Percentiles rank a stretch among this genome's conserved stretches.
Conservation (phyloP, 305 asterid genomes). For the Solanum chacoense region DNA sequence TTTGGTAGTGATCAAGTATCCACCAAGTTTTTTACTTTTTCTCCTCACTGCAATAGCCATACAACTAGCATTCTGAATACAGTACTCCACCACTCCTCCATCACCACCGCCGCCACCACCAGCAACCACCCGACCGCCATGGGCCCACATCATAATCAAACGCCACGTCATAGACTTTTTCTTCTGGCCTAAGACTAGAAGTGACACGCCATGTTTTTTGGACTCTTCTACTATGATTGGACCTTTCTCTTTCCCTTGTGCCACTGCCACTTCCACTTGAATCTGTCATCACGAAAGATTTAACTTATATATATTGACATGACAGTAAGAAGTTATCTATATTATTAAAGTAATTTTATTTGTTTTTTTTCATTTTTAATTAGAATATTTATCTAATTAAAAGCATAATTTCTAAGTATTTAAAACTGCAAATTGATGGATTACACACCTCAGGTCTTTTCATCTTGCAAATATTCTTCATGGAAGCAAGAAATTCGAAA, state of each 20-base stretch:
- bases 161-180: slow-evolving; percentile 61
- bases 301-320: neutral
- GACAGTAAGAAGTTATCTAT: neutral
- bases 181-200: slow-evolving; percentile 69
- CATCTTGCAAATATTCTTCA: slow-evolving; percentile 47
- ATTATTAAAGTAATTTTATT: too few species aligned
- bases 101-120: neutral
- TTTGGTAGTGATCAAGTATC: slow-evolving; percentile 65
- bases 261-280: slow-evolving; percentile 33
- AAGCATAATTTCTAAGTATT: neutral
- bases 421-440: neutral
- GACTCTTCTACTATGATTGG: slow-evolving; percentile 54
- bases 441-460: slow-evolving; percentile 61
- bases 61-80: slow-evolving; percentile 74
- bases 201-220: slow-evolving; percentile 28
- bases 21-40: slow-evolving; percentile 70
- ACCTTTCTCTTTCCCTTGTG: slow-evolving; percentile 71
- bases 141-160: slow-evolving; percentile 58
- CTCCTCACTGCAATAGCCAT: slow-evolving; percentile 78
- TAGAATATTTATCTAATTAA: neutral
- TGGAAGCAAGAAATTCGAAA: slow-evolving; percentile 39
- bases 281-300: slow-evolving; percentile 17
- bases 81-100: slow-evolving; percentile 55
- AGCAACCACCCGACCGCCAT: slow-evolving; percentile 16
- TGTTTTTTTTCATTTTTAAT: too few species aligned